A percentile compares a stretch with the other conserved stretches of the same genome.
Conservation (phyloP, 129 eudicot genomes). For the Ambrosia artemisiifolia region DNA sequence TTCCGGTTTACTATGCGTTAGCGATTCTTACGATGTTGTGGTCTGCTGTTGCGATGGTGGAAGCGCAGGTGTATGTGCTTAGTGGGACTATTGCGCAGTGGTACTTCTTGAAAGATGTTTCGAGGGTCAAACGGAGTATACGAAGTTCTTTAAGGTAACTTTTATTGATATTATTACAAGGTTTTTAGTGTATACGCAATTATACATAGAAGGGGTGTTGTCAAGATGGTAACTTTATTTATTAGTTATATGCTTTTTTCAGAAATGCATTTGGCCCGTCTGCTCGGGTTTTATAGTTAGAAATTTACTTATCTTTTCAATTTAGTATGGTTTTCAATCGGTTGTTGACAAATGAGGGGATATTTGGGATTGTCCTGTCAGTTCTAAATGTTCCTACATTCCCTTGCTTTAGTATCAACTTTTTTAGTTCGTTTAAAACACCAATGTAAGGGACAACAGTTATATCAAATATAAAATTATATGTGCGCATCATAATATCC, state of each 20-base stretch:
- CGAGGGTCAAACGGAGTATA: slow-evolving; percentile 45
- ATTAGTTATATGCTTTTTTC: slow-evolving; percentile 25
- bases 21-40: slow-evolving; percentile 89
- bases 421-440: too few species aligned
- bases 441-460: too few species aligned
- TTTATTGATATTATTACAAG: background rate
- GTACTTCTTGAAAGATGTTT: slow-evolving; percentile 85
- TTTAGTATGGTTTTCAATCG: too few species aligned
- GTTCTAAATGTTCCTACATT: too few species aligned
- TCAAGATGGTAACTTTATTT: slow-evolving; percentile 20
- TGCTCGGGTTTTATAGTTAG: too few species aligned
- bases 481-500: too few species aligned
- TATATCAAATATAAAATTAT: too few species aligned
- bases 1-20: slow-evolving; percentile 79
- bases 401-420: too few species aligned
- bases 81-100: slow-evolving; percentile 95
- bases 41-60: slow-evolving; percentile 90
- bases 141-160: slow-evolving; percentile 68
- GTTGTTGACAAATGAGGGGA: too few species aligned
- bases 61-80: slow-evolving; percentile 77
- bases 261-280: slow-evolving; percentile 98
- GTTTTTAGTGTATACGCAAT: background rate
- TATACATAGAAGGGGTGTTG: background rate
- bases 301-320: too few species aligned
- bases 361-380: too few species aligned